Percentiles rank a stretch among this genome's conserved stretches.
phyloP scores from a whole-genome alignment of 768 basidiomycete genomes.

The Lactarius sp. region DNA sequence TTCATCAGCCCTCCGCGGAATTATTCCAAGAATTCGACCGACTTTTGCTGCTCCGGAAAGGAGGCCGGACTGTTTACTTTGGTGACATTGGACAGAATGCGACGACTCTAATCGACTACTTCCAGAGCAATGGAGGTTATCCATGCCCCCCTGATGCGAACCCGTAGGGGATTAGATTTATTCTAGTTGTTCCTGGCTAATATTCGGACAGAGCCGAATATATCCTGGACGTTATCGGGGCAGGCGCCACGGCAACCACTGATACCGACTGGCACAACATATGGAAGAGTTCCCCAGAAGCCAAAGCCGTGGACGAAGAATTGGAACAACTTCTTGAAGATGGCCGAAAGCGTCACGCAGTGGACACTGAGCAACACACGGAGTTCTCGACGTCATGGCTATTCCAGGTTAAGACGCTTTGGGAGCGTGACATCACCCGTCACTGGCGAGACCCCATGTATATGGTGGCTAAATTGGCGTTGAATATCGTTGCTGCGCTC shows the following conservation, averaged over 20 bases:
- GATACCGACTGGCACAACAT: conserved; percentile 45
- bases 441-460: conserved; percentile 42
- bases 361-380: conserved; percentile 27
- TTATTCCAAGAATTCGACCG: conserved; percentile 82
- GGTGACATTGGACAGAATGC: conserved; percentile 65
- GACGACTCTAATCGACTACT: conserved; percentile 64
- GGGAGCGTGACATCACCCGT: conserved; percentile 30
- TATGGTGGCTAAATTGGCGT: conserved; percentile 37
- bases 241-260: conserved; percentile 46
- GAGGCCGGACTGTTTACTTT: conserved; percentile 66
- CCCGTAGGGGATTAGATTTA: conserved; percentile 38
- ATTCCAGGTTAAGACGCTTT: conserved; percentile 34
- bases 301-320: conserved; percentile 35
- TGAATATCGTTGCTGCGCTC: conserved; percentile 34
- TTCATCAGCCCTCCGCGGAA: conserved; percentile 73
- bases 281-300: conserved; percentile 45
- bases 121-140: conserved; percentile 62
- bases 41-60: conserved; percentile 68
- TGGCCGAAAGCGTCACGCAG: conserved; percentile 31
- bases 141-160: conserved; percentile 64
- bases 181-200: background rate
- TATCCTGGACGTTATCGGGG: conserved; percentile 51
- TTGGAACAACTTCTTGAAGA: conserved; percentile 42
- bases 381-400: conserved; percentile 40
- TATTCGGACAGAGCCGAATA: conserved; percentile 38